Base-by-base conservation (phyloP, 768 basidiomycete species). In the Macrocybe gigantea region DNA sequence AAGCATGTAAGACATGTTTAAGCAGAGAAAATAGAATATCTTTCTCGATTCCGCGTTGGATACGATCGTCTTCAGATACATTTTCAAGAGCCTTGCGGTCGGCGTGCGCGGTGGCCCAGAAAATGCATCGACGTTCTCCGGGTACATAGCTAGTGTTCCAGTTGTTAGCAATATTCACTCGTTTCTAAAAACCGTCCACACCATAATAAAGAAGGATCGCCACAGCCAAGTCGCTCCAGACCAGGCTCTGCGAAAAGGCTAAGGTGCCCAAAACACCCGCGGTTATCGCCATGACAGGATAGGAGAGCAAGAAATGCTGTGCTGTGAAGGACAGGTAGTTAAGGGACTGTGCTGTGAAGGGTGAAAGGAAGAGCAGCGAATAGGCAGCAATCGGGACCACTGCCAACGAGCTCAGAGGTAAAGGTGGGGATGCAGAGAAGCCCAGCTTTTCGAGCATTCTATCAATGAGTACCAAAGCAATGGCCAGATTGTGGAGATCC, bases 1-100 rank as follows among this genome's bases (percentile, higher is more conserved):
- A 37, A 88, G 74, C 96, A 99, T 98, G 67, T 92, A 99, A 53
- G 80, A 85, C 67, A 98, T 72, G 65, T 99, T 99, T 41, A 99
- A 72, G 65, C 94, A 77, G 43, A 98, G 72, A 68, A 99, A 99
- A 66, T 95, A 97, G 66, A 94, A 97, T 49, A 99, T 98, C 65
- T 88, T 89, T 56, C 93, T 78, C 13, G 92, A 94, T 62, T 98
- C 93, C 3, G 85, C 81, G 56, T 95, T 95, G 13, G 86, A 83
- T 34, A 98, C 74, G 48, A 99, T 90, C 8, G 89, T 85, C 60
- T 95, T 94, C 45, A 97, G 69, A 63, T 96, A 93, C 31, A 80
- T 77, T 45, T 79, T 77, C 48, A 77, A 64, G 34, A 80, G 64
- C 49, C 77, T 74, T 33, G 77, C 75, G 22, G 75, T 69, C 5